Base-by-base conservation (phyloP, 345 rosid species). In the Aquilaria malaccensis region DNA sequence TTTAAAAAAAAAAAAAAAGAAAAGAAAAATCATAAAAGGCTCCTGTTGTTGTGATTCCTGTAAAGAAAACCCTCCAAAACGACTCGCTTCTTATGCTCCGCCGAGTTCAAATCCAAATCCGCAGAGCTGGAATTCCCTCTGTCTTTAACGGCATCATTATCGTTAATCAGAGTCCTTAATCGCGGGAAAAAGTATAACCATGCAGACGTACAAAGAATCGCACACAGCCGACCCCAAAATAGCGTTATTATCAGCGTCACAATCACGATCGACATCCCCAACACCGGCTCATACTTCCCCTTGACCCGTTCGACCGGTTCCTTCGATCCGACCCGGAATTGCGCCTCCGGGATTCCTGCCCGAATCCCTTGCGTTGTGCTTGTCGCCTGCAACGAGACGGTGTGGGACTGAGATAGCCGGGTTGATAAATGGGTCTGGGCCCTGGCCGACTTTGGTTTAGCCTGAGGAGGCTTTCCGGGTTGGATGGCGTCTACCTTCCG, bases 41-140 rank as follows among this genome's bases (percentile, higher is more conserved):
- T 37, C 7, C 43, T 37, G 43, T 37, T 37, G 43, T 37, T 5
- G 62, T 68, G 83, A 52, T 68, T 74, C 60, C 96, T 83, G 31
- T 82, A 79, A 11, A 88, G 89, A 69, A 91, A 66, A 15, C 96
- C 98, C 22, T 83, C 87, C 73, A 87, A 54, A 56, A 86, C 81
- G 75, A 88, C 91, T 67, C 65, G 85, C 76, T 72, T 83, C 68
- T 82, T 82, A 30, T 75, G 68, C 58, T 79, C 85, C 62, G 73
- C 73, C n/a, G 85, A 79, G 37, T 64, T 62, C 61, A 84, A 68
- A 67, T 75, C 75, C 58, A 47, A 50, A 11, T 45, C 78, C 29
- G 0, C 56, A 30, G 63, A 48, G 56, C 51, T 54, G 11, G 46
- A 51, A 13, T 54, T 41, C 33, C 32, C 11, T 11, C 32, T 59